A percentile compares a stretch with the other conserved stretches of the same genome.
These are phyloP conservation scores for Bodo saltans DNA, from an alignment of 78 protist genomes.

Conservation along the genomic window DNA sequence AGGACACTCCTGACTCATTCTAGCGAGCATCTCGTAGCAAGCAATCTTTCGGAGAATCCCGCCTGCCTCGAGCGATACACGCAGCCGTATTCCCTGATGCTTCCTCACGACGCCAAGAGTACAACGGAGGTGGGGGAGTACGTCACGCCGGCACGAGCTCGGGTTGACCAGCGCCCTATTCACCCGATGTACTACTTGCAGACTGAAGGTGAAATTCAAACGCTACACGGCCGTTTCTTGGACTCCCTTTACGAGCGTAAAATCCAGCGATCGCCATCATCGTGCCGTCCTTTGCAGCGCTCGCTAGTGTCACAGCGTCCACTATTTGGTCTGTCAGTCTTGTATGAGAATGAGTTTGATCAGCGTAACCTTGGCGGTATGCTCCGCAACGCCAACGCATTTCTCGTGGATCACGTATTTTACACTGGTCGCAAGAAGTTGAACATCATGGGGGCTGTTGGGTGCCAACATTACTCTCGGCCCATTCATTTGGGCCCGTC, in stretches of 20 bases:
- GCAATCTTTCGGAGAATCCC: neutral
- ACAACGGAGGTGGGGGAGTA: too few species aligned
- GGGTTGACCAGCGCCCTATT: too few species aligned
- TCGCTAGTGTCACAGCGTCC: too few species aligned
- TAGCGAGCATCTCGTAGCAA: neutral
- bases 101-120: neutral
- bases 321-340: neutral
- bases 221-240: neutral
- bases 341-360: neutral
- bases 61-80: too few species aligned
- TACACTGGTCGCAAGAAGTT: neutral
- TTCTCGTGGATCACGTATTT: neutral
- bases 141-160: too few species aligned
- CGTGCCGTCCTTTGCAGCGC: too few species aligned
- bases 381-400: neutral
- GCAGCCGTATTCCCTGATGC: neutral
- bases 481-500: neutral
- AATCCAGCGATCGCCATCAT: neutral
- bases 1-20: neutral
- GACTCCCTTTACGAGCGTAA: neutral
- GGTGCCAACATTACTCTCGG: neutral
- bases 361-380: neutral
- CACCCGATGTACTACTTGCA: too few species aligned
- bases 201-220: neutral
- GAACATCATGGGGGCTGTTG: neutral